These are phyloP conservation scores for Anisodus acutangulus DNA, from an alignment of 257 asterid species.

Conservation along the genomic window DNA sequence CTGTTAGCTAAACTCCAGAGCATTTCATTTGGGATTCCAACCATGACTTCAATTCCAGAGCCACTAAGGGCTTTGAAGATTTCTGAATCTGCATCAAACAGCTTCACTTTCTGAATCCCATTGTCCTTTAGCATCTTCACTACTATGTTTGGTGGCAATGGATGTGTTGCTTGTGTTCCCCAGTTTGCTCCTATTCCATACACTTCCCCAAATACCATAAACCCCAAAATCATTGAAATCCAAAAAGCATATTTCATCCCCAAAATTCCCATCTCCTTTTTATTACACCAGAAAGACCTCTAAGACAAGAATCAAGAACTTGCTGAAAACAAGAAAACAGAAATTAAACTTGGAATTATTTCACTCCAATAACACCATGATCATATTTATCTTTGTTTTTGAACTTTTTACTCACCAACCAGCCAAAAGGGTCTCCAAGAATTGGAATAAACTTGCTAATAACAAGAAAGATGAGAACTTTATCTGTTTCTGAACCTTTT, in stretches of 20 bases:
- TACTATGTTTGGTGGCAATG: constrained; percentile 61
- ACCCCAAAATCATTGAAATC: constrained; percentile 33
- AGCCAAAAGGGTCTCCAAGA: background rate
- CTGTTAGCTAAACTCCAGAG: constrained; percentile 57
- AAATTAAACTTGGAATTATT: background rate
- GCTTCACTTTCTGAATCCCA: constrained; percentile 81
- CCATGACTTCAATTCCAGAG: constrained; percentile 91
- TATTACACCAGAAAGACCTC: background rate
- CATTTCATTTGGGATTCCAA: constrained; percentile 95
- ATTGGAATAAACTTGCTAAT: background rate
- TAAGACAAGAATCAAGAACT: background rate
- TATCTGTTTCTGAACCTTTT: background rate
- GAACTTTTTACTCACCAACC: background rate
- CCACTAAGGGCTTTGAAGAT: constrained; percentile 69
- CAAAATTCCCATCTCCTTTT: constrained; percentile 43
- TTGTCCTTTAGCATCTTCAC: constrained; percentile 78
- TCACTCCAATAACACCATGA: background rate
- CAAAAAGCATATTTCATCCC: constrained; percentile 37
- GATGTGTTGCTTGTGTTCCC: constrained; percentile 91
- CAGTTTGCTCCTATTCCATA: constrained; percentile 83
- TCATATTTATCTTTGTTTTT: background rate
- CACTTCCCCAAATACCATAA: constrained; percentile 45
- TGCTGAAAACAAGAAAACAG: background rate
- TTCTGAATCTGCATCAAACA: constrained; percentile 78
- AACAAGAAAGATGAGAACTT: background rate